Base-by-base conservation (phyloP, 2,329 filamentous ascomycete species). In the Ophiostoma piceae region DNA sequence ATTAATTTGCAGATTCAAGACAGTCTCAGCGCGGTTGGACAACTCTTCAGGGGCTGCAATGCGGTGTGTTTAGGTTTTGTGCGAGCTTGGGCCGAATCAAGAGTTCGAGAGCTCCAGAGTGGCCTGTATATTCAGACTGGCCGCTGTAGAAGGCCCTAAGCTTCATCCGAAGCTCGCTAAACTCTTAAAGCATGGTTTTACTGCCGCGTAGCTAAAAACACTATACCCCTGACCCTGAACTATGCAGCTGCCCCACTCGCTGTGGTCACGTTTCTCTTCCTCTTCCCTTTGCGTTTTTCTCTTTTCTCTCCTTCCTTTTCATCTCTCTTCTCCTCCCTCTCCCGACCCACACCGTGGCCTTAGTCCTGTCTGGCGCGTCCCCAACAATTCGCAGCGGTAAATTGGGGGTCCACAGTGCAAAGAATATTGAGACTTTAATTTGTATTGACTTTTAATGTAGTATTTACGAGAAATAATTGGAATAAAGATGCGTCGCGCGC, bases 1-100 rank as follows among this genome's bases (percentile, higher is more conserved):
- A 29, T 60, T 62, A 26, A 11, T 62, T 62, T 62, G 11, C 14
- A 32, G 11, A 62, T 62, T 32, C 43, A 47, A 62, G 26, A 62
- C 26, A 62, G 57, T 62, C 57, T 62, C 57, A 32, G 12, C 57
- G 57, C 41, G 35, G 22, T 32, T 62, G 26, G 26, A 11, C 22
- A 62, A 12, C n/a, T 57, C 51, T 62, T 32, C 57, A 62, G 57
- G 57, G 57, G 57, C 57, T 62, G 26, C 26, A 62, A 32, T 35
- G 11, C 26, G 26, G 57, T 62, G 57, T 32, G 57, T 62, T 62
- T 62, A 62, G 43, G 16, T 2, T 6, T n/a, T 1, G 16, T 7
- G 26, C 14, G 12, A 3, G 1, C 3, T 57, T 2, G 26, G 22
- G 22, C 14, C 3, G 3, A 12, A 29, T 26, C 1, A 9, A n/a